Conservation (phyloP, 2,329 filamentous ascomycete genomes). For the Colletotrichum salicis region DNA sequence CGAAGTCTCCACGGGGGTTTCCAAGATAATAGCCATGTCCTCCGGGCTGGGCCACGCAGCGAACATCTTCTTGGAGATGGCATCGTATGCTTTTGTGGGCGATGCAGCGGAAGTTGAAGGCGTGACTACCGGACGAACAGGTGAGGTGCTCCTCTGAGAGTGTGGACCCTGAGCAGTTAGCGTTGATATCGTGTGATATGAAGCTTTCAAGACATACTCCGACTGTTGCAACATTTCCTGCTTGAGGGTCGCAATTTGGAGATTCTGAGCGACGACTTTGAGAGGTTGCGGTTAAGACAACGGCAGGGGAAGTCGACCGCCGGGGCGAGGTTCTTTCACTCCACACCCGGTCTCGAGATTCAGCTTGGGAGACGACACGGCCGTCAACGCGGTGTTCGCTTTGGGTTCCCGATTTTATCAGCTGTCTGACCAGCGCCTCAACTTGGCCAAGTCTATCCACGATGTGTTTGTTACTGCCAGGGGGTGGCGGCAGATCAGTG, state of each 20-base stretch:
- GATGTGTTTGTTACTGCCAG: constrained; percentile 40
- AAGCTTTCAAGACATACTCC: not conserved
- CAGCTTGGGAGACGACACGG: not conserved
- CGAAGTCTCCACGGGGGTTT: constrained; percentile 2
- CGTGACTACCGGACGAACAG: not conserved
- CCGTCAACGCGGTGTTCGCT: not conserved
- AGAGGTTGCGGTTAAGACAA: not conserved
- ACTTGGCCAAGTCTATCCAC: constrained; percentile 47
- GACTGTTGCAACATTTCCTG: not conserved
- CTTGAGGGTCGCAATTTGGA: not conserved
- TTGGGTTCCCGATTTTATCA: constrained; percentile 30
- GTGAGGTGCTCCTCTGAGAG: not conserved
- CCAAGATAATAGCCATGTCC: not conserved
- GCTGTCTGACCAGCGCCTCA: constrained; percentile 47
- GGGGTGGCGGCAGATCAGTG: constrained; percentile 47
- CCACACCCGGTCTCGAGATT: not conserved
- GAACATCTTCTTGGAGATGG: not conserved
- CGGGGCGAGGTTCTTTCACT: not conserved
- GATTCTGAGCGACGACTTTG: not conserved
- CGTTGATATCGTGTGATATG: not conserved
- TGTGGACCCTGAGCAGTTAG: not conserved
- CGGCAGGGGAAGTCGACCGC: not conserved
- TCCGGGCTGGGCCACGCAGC: constrained; percentile 12
- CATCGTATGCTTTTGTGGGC: not conserved
- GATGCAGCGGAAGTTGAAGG: not conserved